Evolutionary conservation across 805 yeast genomes (phyloP).

Genomic region (Brettanomyces custersianus): DNA sequence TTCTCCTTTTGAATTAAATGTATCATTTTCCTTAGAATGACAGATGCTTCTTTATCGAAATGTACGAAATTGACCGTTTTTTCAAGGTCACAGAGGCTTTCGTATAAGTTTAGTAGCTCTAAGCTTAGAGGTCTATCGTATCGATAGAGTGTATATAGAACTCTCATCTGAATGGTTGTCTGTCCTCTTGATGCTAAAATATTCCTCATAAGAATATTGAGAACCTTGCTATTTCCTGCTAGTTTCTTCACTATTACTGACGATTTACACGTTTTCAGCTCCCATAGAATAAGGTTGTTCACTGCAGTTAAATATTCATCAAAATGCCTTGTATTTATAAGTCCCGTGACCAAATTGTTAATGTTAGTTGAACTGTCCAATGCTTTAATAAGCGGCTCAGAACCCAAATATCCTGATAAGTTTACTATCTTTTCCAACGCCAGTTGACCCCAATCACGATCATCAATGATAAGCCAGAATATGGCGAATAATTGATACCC

Average conservation of each 20-base stretch:
- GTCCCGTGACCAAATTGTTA: not conserved
- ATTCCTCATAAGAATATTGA: too few species aligned
- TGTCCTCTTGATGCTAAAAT: too few species aligned
- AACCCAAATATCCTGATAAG: not conserved
- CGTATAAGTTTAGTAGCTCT: not conserved
- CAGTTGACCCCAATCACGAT: conserved; percentile 1
- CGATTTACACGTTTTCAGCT: too few species aligned
- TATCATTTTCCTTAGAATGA: not conserved
- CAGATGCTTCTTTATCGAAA: not conserved
- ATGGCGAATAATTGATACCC: too few species aligned
- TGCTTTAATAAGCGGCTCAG: not conserved
- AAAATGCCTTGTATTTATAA: not conserved
- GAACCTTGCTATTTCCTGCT: too few species aligned
- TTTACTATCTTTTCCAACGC: not conserved
- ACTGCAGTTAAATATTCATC: not conserved
- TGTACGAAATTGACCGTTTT: not conserved
- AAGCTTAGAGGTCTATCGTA: not conserved
- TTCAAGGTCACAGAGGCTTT: not conserved
- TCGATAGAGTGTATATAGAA: not conserved
- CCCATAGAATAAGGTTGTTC: too few species aligned
- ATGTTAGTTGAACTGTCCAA: not conserved
- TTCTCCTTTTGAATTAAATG: not conserved
- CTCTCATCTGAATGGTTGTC: too few species aligned
- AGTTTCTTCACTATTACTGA: too few species aligned
- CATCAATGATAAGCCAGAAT: not conserved